Percentiles rank a stretch among this genome's conserved stretches.
These are phyloP conservation scores for Fusarium lyarnte DNA, from an alignment of 2,329 filamentous ascomycete genomes.

Conservation along the genomic window DNA sequence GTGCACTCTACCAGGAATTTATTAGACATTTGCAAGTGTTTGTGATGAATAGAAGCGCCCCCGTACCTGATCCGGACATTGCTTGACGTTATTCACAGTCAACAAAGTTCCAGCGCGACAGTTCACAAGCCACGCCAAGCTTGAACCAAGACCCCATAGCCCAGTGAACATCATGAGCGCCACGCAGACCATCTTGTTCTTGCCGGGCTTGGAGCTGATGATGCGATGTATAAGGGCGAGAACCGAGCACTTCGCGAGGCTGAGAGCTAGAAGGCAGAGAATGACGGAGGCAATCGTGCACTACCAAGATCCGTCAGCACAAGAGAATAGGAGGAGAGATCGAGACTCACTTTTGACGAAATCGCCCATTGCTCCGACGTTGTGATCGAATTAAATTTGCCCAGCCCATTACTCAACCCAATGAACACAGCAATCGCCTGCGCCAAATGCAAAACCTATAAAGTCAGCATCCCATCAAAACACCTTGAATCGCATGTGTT, in stretches of 20 bases:
- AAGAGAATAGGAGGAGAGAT: rapidly evolving
- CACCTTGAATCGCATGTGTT: background rate
- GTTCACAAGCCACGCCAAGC: conserved; percentile 17
- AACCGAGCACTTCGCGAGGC: conserved; percentile 30
- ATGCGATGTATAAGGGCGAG: conserved; percentile 37
- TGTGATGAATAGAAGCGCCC: background rate
- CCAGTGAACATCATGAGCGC: conserved; percentile 12
- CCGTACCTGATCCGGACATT: conserved; percentile 29
- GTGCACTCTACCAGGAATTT: background rate
- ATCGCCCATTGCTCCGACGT: conserved; percentile 17
- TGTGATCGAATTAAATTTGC: conserved; percentile 33
- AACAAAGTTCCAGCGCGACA: conserved; percentile 11
- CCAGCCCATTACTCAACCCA: conserved; percentile 17
- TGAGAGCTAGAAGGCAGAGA: conserved; percentile 6
- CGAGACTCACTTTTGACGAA: conserved; percentile 12
- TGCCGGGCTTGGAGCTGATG: conserved; percentile 28
- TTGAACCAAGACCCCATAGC: conserved; percentile 14
- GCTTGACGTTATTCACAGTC: background rate
- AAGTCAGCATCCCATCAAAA: background rate
- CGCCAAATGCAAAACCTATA: conserved; percentile 22
- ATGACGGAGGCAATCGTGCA: conserved; percentile 18
- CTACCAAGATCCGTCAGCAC: conserved; percentile 1
- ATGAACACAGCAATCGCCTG: conserved; percentile 33
- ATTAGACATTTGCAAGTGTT: background rate
- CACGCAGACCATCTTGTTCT: conserved; percentile 19